Evolutionary conservation across 2,329 filamentous ascomycete genomes (phyloP).

Genomic region (Exophiala spinifera): DNA sequence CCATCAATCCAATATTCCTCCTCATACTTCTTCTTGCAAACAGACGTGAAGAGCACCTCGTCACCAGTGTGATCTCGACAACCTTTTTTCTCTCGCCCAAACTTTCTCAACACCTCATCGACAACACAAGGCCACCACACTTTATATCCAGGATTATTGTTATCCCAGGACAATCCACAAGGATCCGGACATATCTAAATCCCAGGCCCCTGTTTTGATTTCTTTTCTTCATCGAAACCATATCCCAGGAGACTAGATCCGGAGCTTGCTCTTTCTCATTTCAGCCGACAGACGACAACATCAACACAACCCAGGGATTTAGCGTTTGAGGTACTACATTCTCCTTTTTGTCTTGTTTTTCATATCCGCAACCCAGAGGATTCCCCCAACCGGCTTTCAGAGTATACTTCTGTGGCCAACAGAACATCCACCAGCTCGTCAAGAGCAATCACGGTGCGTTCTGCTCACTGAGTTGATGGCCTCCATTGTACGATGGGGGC

Average conservation of each 20-base stretch:
- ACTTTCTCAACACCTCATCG: background rate
- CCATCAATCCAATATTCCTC: background rate
- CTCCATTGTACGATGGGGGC: background rate
- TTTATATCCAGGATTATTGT: background rate
- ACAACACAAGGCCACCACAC: background rate
- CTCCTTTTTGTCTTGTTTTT: background rate
- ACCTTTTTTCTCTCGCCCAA: too few relatives aligned
- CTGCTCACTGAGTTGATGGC: background rate
- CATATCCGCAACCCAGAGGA: background rate
- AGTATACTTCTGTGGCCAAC: background rate
- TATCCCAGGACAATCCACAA: background rate
- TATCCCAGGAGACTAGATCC: background rate
- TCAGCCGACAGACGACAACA: background rate
- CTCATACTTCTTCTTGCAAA: constrained; percentile 19
- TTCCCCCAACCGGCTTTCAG: background rate
- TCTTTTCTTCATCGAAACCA: background rate
- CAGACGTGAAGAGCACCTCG: background rate
- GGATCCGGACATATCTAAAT: background rate
- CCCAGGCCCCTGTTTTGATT: constrained; percentile 1
- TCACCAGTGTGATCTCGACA: background rate
- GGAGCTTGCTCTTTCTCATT: background rate
- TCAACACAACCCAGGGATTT: background rate
- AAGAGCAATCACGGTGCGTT: background rate
- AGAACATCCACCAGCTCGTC: background rate
- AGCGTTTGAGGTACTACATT: background rate